Evolutionary conservation across 2,329 filamentous ascomycete species (phyloP), one percentile per base, ranked within the genome.

Genomic region (Fusarium lyarnte): DNA sequence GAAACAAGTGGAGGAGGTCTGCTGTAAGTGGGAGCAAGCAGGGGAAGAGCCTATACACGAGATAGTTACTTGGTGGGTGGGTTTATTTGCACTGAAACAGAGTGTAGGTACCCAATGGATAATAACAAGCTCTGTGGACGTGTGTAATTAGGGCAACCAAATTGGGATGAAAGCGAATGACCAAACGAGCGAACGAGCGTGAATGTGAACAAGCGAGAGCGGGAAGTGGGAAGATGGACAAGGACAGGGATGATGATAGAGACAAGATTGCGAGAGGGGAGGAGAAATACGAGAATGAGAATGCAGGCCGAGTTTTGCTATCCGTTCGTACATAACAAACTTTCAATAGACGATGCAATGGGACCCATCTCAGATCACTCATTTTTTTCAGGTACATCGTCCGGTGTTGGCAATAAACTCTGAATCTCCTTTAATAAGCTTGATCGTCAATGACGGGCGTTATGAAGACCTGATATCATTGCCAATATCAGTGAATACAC

Each of bases 191-290:
- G 53, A 63, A 41, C 39, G 49, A 45, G 45, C 27, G 38, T 33
- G 42, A 36, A 49, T n/a, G 17, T 43, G 33, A 66, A 21, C 38
- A 31, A 36, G 58, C 33, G 57, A 46, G 36, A 70, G 53, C 35
- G 23, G 51, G 33, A 55, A 66, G 39, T 41, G 52, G 43, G 45
- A 57, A 58, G 31, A 57, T 35, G 59, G 51, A 52, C 66, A 69
- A 68, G 64, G 66, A 69, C 66, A 69, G 63, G 66, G 66, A 63
- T 69, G 58, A 45, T 63, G 66, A 63, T 36, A 51, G 54, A 55
- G 60, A 43, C 27, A 58, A 53, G 52, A 55, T 35, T 60, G 62
- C 57, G 36, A 47, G 45, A 47, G 41, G 29, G 49, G 49, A 53
- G 31, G 45, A 55, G 55, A 47, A 71, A 71, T 66, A 58, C 47